These are phyloP conservation scores for Trypanosoma mega DNA, from an alignment of 208 protist species.

Conservation along the genomic window DNA sequence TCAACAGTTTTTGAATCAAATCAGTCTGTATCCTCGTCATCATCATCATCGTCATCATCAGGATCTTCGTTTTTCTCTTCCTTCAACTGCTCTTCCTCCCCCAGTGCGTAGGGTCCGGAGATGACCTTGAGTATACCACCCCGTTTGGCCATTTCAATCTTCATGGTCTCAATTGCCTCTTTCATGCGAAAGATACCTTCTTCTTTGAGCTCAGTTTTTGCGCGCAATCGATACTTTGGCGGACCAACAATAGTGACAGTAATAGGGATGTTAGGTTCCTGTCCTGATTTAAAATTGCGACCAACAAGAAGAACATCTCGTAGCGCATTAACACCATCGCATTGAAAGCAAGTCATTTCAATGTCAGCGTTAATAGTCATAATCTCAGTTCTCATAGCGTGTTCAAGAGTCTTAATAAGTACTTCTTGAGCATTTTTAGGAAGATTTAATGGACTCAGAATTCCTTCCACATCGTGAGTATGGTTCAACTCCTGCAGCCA, in stretches of 20 bases:
- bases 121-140: slow-evolving; percentile 89
- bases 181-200: slow-evolving; percentile 89
- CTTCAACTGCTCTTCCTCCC: slow-evolving; percentile 46
- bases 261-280: slow-evolving; percentile 70
- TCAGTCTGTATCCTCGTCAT: slow-evolving; percentile 78
- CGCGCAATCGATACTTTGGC: slow-evolving; percentile 95
- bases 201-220: slow-evolving; percentile 92
- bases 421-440: slow-evolving; percentile 52
- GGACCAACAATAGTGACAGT: slow-evolving; percentile 95
- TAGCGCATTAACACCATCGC: slow-evolving; percentile 98
- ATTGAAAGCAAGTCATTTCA: slow-evolving; percentile 98
- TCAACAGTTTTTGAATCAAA: neutral
- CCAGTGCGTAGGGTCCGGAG: slow-evolving; percentile 74
- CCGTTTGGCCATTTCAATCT: slow-evolving; percentile 83
- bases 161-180: slow-evolving; percentile 90
- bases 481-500: slow-evolving; percentile 82
- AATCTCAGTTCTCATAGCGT: slow-evolving; percentile 63
- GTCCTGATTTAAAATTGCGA: slow-evolving; percentile 71
- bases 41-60: slow-evolving; percentile 69
- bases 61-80: slow-evolving; percentile 50
- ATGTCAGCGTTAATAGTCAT: slow-evolving; percentile 95
- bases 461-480: slow-evolving; percentile 57
- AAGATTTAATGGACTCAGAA: slow-evolving; percentile 72
- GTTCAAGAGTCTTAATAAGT: slow-evolving; percentile 87
- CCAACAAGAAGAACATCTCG: slow-evolving; percentile 93